Conservation (phyloP, 2,329 filamentous ascomycete genomes). For the Fusarium sp. region DNA sequence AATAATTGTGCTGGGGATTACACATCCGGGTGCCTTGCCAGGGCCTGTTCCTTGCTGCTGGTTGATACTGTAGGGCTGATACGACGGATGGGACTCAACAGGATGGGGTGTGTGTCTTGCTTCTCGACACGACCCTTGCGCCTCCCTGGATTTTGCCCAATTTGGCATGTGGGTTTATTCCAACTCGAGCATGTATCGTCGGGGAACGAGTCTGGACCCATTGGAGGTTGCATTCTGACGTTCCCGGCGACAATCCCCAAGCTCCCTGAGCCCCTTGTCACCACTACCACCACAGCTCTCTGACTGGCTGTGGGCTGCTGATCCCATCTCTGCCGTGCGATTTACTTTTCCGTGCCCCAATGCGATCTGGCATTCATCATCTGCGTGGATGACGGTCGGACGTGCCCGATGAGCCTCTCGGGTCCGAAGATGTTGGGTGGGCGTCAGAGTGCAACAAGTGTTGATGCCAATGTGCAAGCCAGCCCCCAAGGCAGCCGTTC, state of each 20-base stretch:
- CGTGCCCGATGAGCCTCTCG: neutral
- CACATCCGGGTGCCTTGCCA: constrained; percentile 2
- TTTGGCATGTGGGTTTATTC: constrained; percentile 14
- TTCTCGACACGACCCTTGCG: neutral
- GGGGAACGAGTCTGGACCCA: constrained; percentile 6
- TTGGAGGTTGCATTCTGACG: constrained; percentile 12
- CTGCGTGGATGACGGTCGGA: neutral
- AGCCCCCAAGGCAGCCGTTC: constrained; percentile 31
- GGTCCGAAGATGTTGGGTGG: neutral
- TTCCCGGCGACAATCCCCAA: neutral
- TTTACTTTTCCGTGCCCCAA: neutral
- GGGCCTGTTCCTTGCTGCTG: constrained; percentile 2
- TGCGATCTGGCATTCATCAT: constrained; percentile 10
- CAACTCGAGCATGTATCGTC: constrained; percentile 7
- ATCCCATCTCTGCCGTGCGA: neutral
- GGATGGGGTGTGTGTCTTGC: neutral
- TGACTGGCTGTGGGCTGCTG: neutral
- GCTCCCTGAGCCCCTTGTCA: neutral
- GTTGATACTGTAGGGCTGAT: constrained; percentile 28
- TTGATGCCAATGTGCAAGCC: constrained; percentile 27
- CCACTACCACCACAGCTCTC: neutral
- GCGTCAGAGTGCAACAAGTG: too few relatives aligned
- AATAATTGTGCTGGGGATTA: neutral
- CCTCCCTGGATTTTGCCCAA: constrained; percentile 15
- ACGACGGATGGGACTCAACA: neutral